phyloP scores from a whole-genome alignment of 2,329 filamentous ascomycete species.

The Trichoderma arundinaceum region DNA sequence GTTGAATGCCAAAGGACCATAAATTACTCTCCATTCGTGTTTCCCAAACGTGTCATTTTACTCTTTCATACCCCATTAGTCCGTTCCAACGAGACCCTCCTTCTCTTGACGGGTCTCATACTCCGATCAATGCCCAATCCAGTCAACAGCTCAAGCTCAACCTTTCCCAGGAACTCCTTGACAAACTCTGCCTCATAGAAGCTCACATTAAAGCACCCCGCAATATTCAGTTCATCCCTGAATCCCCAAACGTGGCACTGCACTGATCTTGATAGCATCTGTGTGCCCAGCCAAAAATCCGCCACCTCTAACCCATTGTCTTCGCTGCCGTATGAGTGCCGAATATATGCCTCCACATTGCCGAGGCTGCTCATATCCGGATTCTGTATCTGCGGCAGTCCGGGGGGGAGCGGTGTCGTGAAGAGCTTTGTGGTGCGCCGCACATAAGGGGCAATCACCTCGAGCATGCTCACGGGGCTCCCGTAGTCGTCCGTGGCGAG shows the following conservation, averaged over 20 bases:
- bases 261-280: constrained; percentile 41
- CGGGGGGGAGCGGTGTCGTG: constrained; percentile 31
- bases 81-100: too few species aligned
- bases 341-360: constrained; percentile 37
- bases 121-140: not conserved
- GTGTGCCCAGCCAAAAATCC: constrained; percentile 41
- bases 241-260: constrained; percentile 44
- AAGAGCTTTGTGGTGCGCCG: constrained; percentile 34
- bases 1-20: too few species aligned
- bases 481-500: constrained; percentile 36
- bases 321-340: constrained; percentile 36
- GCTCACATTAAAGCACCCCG: constrained; percentile 43
- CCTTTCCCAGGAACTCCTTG: constrained; percentile 35
- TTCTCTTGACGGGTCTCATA: not conserved
- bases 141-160: constrained; percentile 30
- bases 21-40: too few species aligned
- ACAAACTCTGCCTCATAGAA: constrained; percentile 40
- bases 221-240: constrained; percentile 41
- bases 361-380: constrained; percentile 42
- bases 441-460: constrained; percentile 33
- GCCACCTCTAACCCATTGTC: constrained; percentile 35
- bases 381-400: constrained; percentile 40
- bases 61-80: too few species aligned
- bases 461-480: constrained; percentile 32
- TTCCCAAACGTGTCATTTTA: too few species aligned